Evolutionary conservation across 306 rosid genomes (phyloP).

Genomic region (Cucumis hystrix): DNA sequence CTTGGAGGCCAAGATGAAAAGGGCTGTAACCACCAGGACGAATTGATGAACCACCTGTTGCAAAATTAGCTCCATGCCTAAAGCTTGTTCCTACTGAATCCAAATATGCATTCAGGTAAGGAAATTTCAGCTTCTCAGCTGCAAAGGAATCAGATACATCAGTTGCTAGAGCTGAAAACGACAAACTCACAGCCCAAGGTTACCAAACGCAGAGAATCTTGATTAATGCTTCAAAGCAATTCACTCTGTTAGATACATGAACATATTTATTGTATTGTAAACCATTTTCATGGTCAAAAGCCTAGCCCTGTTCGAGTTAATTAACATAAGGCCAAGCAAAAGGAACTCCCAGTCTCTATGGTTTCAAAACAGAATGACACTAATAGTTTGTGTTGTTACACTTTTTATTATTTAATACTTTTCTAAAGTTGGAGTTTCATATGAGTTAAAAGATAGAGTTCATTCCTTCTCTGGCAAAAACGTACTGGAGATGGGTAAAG

Average conservation of each 20-base stretch:
- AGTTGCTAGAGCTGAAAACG: background rate
- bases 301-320: background rate
- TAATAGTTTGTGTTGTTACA: background rate
- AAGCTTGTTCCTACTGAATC: conserved; percentile 68
- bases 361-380: background rate
- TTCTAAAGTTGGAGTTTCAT: no score
- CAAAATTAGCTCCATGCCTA: conserved; percentile 79
- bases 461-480: no score
- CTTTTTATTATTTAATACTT: no score
- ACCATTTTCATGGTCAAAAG: background rate
- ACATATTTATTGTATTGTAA: background rate
- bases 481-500: no score
- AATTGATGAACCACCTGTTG: conserved; percentile 64
- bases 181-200: background rate
- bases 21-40: conserved; percentile 63
- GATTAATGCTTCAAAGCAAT: background rate
- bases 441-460: no score
- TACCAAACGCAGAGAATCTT: background rate
- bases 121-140: conserved; percentile 78
- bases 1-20: conserved; percentile 59
- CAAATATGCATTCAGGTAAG: conserved; percentile 65
- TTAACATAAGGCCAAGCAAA: background rate
- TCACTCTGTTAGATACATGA: background rate
- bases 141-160: conserved; percentile 14
- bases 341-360: background rate